phyloP scores from a whole-genome alignment of 2,329 filamentous ascomycete species.

The Annulohypoxylon truncatum region DNA sequence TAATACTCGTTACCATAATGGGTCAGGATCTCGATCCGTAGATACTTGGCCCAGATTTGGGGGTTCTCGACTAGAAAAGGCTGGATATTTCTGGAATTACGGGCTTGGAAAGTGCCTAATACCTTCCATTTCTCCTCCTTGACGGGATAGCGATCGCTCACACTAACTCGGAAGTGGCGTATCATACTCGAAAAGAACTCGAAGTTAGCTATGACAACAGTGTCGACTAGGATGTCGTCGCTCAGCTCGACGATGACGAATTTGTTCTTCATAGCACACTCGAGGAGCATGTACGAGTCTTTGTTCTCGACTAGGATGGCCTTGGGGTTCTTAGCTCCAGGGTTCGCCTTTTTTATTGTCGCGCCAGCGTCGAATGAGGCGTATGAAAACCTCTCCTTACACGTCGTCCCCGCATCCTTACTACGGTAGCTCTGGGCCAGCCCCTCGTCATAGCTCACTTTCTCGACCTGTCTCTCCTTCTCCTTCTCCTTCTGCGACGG shows the following conservation, averaged over 20 bases:
- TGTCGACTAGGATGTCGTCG: constrained; percentile 88
- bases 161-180: constrained; percentile 87
- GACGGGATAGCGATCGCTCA: constrained; percentile 93
- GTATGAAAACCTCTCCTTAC: constrained; percentile 97
- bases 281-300: constrained; percentile 97
- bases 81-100: constrained; percentile 93
- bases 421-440: constrained; percentile 72
- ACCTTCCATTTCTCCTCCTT: constrained; percentile 93
- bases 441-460: constrained; percentile 60
- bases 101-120: constrained; percentile 87
- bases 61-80: constrained; percentile 95
- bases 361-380: constrained; percentile 97
- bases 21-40: constrained; percentile 89
- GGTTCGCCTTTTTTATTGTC: constrained; percentile 89
- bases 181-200: constrained; percentile 99
- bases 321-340: constrained; percentile 86
- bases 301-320: constrained; percentile 96
- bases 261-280: constrained; percentile 87
- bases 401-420: constrained; percentile 96
- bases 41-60: constrained; percentile 93
- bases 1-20: constrained; percentile 98
- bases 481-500: constrained; percentile 44
- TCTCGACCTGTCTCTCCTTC: constrained; percentile 54
- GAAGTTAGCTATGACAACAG: constrained; percentile 96
- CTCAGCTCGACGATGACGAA: constrained; percentile 95